These are phyloP conservation scores for Acanthamoeba culbertsoni DNA, from an alignment of 208 protist species.

Conservation along the genomic window DNA sequence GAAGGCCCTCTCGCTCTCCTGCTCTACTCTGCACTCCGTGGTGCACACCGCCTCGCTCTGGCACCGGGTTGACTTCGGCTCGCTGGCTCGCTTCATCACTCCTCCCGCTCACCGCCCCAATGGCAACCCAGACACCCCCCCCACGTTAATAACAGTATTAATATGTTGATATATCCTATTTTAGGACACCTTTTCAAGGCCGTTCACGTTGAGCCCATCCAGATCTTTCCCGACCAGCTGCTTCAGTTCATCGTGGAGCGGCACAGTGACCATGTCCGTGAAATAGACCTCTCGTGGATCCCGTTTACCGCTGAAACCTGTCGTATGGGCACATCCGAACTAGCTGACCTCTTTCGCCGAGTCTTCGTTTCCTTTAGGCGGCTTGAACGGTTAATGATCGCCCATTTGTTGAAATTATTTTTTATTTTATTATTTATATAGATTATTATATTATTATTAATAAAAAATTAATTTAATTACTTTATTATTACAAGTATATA, in stretches of 20 bases:
- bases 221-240: conserved; percentile 1
- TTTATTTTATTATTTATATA: too few relatives aligned
- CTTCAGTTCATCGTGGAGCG: not conserved
- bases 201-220: not conserved
- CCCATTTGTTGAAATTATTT: too few relatives aligned
- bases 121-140: not conserved
- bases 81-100: not conserved
- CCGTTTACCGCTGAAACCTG: not conserved
- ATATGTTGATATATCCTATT: not conserved
- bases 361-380: not conserved
- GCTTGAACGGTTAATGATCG: not conserved
- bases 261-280: not conserved
- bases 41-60: not conserved
- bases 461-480: too few relatives aligned
- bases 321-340: not conserved
- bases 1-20: not conserved
- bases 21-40: not conserved
- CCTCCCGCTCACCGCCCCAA: not conserved
- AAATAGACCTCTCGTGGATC: not conserved
- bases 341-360: not conserved
- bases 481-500: too few relatives aligned
- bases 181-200: not conserved
- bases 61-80: not conserved
- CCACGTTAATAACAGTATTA: not conserved
- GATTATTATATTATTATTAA: too few relatives aligned